Percentiles rank a stretch among this genome's conserved stretches.
Evolutionary conservation across 2,329 filamentous ascomycete species (phyloP).

Genomic region (Hypoxylon sp.): DNA sequence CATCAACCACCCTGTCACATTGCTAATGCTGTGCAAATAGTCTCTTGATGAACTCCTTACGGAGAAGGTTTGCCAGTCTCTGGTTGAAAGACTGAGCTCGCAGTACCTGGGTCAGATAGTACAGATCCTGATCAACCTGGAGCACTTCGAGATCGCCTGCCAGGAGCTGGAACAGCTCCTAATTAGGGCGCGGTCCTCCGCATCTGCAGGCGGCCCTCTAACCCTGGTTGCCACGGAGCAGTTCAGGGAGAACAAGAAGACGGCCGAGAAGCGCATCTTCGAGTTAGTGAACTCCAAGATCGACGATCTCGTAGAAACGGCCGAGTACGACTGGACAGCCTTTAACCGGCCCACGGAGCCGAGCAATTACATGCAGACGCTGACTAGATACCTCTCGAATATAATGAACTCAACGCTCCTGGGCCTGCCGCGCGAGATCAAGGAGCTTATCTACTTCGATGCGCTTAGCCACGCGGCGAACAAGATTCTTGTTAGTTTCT

Average conservation of each 20-base stretch:
- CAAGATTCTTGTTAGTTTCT: constrained; percentile 75
- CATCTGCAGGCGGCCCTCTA: constrained; percentile 82
- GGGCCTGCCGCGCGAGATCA: constrained; percentile 93
- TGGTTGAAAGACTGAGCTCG: constrained; percentile 88
- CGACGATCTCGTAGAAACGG: constrained; percentile 94
- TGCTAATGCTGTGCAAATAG: constrained; percentile 55
- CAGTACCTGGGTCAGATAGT: constrained; percentile 98
- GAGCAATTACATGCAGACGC: constrained; percentile 93
- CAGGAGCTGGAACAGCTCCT: constrained; percentile 88
- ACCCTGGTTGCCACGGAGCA: constrained; percentile 84
- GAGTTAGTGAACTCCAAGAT: constrained; percentile 99
- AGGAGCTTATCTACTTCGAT: constrained; percentile 97
- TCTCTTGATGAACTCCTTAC: constrained; percentile 95
- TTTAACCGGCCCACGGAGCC: constrained; percentile 75
- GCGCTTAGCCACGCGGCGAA: constrained; percentile 90
- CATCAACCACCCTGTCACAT: not conserved
- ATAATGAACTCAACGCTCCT: constrained; percentile 97
- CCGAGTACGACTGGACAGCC: constrained; percentile 89
- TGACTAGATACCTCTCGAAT: constrained; percentile 91
- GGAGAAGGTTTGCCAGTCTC: constrained; percentile 88
- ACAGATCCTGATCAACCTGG: constrained; percentile 96
- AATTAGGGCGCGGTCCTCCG: constrained; percentile 84
- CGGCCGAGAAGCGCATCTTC: constrained; percentile 96
- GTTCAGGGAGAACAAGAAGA: constrained; percentile 92
- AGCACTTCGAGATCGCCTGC: constrained; percentile 96